Conservation (phyloP, 1,284 basidiomycete species). For the Thelephora terrestris region DNA sequence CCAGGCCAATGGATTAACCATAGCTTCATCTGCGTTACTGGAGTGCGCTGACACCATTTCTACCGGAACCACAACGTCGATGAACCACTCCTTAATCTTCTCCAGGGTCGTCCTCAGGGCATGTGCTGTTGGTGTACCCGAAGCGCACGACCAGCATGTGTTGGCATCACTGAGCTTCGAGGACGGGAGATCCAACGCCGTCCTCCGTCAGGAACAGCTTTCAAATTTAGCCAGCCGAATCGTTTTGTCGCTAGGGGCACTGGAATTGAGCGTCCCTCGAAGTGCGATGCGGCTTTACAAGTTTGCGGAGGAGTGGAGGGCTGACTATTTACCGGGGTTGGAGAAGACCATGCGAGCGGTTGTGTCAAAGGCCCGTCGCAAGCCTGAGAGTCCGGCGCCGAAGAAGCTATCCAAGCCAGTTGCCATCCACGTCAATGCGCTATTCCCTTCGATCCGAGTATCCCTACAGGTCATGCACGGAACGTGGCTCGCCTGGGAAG, state of each 20-base stretch:
- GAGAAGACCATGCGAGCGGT: slow-evolving; percentile 56
- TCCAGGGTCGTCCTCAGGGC: slow-evolving; percentile 45
- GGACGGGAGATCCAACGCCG: slow-evolving; percentile 33
- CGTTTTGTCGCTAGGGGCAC: slow-evolving; percentile 31
- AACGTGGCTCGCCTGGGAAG: slow-evolving; percentile 72
- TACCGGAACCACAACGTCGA: slow-evolving; percentile 26
- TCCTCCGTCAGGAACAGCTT: slow-evolving; percentile 34
- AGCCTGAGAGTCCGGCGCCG: slow-evolving; percentile 12
- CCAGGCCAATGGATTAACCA: slow-evolving; percentile 30
- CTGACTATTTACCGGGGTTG: slow-evolving; percentile 63
- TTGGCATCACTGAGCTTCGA: slow-evolving; percentile 47
- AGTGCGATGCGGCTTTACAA: slow-evolving; percentile 69
- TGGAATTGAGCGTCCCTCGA: slow-evolving; percentile 58
- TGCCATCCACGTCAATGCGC: slow-evolving; percentile 40
- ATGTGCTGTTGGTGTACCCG: slow-evolving; percentile 34
- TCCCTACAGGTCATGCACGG: slow-evolving; percentile 75
- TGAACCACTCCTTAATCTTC: slow-evolving; percentile 39
- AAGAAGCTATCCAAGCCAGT: slow-evolving; percentile 19
- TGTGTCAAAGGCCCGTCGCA: slow-evolving; percentile 45
- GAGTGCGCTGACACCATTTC: slow-evolving; percentile 17
- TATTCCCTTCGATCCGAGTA: slow-evolving; percentile 38
- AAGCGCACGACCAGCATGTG: slow-evolving; percentile 33
- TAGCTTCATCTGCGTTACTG: slow-evolving; percentile 29
- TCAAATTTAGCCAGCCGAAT: slow-evolving; percentile 31
- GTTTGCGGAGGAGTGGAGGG: slow-evolving; percentile 71